Conservation (phyloP, 73 alveolate species). For the Tetrahymena thermophila region DNA sequence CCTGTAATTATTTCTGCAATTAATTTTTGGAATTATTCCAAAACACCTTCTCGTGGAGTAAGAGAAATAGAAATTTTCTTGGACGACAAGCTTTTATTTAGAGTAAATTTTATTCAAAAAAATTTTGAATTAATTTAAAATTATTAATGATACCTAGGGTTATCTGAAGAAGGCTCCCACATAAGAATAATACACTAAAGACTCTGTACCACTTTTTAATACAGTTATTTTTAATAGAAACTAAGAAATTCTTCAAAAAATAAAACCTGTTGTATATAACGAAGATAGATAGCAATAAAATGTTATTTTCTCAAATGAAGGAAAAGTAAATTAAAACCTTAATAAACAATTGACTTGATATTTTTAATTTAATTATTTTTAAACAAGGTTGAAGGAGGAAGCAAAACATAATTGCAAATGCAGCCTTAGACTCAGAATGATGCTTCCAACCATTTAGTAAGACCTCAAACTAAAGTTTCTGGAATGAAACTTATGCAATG, state of each 20-base stretch:
- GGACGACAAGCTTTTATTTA: slow-evolving; percentile 63
- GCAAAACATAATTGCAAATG: background rate
- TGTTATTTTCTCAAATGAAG: background rate
- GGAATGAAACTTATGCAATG: background rate
- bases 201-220: background rate
- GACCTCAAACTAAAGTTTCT: background rate
- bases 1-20: slow-evolving; percentile 54
- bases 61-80: slow-evolving; percentile 63
- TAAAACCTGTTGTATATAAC: background rate
- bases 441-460: background rate
- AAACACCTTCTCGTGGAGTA: slow-evolving; percentile 78
- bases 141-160: background rate
- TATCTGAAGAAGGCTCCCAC: background rate
- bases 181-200: background rate
- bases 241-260: background rate
- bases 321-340: background rate
- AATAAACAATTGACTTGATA: background rate
- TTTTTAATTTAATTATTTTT: background rate
- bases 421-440: background rate
- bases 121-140: background rate
- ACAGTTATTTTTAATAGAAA: background rate
- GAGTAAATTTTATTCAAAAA: slow-evolving; percentile 27
- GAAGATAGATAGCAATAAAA: background rate
- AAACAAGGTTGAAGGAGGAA: background rate
- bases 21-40: slow-evolving; percentile 70